Evolutionary conservation across 2,329 filamentous ascomycete species (phyloP), one percentile per base, ranked within the genome.

Genomic region (Aspergillus novoparasiticus): DNA sequence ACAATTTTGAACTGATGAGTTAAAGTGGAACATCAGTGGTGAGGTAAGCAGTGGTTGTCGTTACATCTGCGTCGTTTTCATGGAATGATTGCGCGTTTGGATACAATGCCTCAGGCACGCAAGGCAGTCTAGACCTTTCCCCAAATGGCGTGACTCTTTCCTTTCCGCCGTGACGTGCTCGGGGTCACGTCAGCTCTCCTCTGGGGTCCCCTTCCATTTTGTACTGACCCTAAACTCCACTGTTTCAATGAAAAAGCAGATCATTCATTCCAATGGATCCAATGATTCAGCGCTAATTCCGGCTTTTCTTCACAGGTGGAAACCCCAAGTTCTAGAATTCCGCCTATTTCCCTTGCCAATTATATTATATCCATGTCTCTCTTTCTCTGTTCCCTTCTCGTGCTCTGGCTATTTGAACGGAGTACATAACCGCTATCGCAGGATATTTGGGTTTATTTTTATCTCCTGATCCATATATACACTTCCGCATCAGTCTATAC

Each of bases 51-150:
- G 23, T 45, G 21, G 41, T 46, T 58, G n/a, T 59, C 32, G 23
- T 60, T 60, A 50, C 46, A 54, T 59, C 39, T 19, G 21, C n/a
- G n/a, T 34, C n/a, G 28, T n/a, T 36, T 54, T 26, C 34, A 39
- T 23, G 8, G 12, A 43, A 45, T 16, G 58, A 56, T 55, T 60
- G 50, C 58, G 50, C 21, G 58, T 55, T 30, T 36, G 36, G 50
- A 12, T n/a, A 1, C 16, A 14, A 11, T 26, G 60, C 60, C 60
- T 62, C 48, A 62, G 60, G 60, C 48, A 46, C 8, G n/a, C 3
- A 4, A 14, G 28, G 30, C 46, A 58, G 55, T 67, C 66, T 68
- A 68, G 66, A 67, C 61, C 64, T 34, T 58, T 59, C 36, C 58
- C 51, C 53, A 57, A 57, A 64, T 53, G 48, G 45, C 53, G 39